Evolutionary conservation across 2,329 filamentous ascomycete genomes (phyloP).

Genomic region (Talaromyces sp.): DNA sequence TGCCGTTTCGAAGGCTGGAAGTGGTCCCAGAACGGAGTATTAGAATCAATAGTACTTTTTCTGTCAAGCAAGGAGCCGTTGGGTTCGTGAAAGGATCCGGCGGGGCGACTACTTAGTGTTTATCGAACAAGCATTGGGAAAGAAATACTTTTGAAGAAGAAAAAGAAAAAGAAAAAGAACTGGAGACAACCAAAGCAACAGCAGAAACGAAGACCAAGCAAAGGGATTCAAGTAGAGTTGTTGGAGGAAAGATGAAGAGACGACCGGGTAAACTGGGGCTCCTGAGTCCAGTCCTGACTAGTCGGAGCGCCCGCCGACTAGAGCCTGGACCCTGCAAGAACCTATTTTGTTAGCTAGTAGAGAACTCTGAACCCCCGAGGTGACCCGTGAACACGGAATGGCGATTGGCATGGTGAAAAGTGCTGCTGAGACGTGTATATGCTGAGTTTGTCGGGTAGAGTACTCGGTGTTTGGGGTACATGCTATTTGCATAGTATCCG

Average conservation of each 20-base stretch:
- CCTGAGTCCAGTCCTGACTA: slow-evolving; percentile 1
- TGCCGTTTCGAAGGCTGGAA: not conserved
- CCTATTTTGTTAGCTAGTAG: not conserved
- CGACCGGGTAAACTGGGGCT: not conserved
- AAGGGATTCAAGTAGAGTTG: not conserved
- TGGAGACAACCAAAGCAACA: not conserved
- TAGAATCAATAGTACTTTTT: slow-evolving; percentile 2
- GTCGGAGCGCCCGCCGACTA: not conserved
- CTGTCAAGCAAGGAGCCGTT: slow-evolving; percentile 4
- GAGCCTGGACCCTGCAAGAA: slow-evolving; percentile 4
- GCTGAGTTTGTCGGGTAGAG: not conserved
- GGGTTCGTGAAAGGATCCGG: not conserved
- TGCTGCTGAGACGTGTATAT: not conserved
- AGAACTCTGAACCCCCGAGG: not conserved
- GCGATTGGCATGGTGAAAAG: not conserved
- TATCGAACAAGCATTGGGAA: no score
- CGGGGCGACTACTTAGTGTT: not conserved
- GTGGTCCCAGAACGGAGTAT: not conserved
- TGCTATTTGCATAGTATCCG: not conserved
- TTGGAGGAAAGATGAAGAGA: not conserved
- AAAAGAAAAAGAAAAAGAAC: not conserved
- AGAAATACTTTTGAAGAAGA: slow-evolving; percentile 1
- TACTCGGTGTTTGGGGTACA: not conserved
- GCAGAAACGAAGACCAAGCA: slow-evolving; percentile 1
- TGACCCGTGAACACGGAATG: not conserved